Evolutionary conservation across 371 early-diverging fungal genomes (phyloP).

Genomic region (Syncephalastrum sp.): DNA sequence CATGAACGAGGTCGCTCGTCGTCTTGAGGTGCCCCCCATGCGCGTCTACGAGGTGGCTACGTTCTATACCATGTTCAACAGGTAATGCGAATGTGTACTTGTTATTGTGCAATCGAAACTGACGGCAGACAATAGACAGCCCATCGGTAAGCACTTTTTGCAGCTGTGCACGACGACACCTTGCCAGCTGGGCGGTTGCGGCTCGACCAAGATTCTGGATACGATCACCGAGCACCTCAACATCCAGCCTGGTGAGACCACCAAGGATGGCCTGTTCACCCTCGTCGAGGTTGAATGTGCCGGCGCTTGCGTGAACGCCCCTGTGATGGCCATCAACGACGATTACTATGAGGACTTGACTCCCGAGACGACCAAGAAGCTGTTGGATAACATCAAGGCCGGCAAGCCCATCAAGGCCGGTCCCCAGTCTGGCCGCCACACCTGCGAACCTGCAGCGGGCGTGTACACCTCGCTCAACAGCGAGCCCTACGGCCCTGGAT

Average conservation of each 20-base stretch:
- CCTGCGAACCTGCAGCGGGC: slow-evolving; percentile 80
- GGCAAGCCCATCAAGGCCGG: slow-evolving; percentile 81
- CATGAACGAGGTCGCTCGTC: slow-evolving; percentile 95
- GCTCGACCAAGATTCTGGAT: slow-evolving; percentile 86
- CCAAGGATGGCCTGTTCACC: slow-evolving; percentile 92
- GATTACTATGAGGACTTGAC: slow-evolving; percentile 98
- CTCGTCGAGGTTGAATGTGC: slow-evolving; percentile 99
- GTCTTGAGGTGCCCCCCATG: slow-evolving; percentile 96
- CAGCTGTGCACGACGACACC: slow-evolving; percentile 98
- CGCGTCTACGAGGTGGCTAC: slow-evolving; percentile 99
- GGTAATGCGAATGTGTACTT: slow-evolving; percentile 38
- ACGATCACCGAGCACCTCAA: slow-evolving; percentile 83
- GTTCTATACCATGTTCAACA: slow-evolving; percentile 99
- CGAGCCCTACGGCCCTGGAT: slow-evolving; percentile 93
- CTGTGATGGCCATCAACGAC: slow-evolving; percentile 96
- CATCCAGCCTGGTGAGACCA: slow-evolving; percentile 94
- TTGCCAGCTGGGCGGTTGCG: slow-evolving; percentile 89
- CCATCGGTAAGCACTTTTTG: slow-evolving; percentile 97
- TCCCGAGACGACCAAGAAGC: slow-evolving; percentile 83
- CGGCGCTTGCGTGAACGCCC: slow-evolving; percentile 98
- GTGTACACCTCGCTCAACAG: slow-evolving; percentile 82
- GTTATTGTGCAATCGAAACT: neutral
- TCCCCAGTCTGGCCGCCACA: slow-evolving; percentile 81
- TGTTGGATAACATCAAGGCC: slow-evolving; percentile 84
- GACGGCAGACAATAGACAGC: slow-evolving; percentile 57